These are phyloP conservation scores for Leccinum uliginosum DNA, from an alignment of 768 basidiomycete species.

Conservation along the genomic window DNA sequence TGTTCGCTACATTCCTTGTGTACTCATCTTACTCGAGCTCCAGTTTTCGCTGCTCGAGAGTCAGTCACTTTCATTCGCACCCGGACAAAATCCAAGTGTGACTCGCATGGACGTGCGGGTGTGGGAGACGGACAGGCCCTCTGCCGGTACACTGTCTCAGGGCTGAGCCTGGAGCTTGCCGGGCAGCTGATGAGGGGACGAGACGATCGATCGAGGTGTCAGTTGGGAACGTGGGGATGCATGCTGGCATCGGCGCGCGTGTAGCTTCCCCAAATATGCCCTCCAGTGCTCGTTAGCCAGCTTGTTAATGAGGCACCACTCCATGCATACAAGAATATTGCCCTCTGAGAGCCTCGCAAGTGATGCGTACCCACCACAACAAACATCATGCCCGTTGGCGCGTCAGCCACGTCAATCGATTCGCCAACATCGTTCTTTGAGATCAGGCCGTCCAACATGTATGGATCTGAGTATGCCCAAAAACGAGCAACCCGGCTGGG, in stretches of 20 bases:
- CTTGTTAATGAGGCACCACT: slow-evolving; percentile 25
- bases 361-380: slow-evolving; percentile 83
- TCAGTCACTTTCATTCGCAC: slow-evolving; percentile 27
- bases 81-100: slow-evolving; percentile 11
- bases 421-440: slow-evolving; percentile 75
- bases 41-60: slow-evolving; percentile 20
- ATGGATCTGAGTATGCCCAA: slow-evolving; percentile 75
- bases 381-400: slow-evolving; percentile 74
- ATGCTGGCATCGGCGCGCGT: slow-evolving; percentile 7
- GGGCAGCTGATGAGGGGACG: not conserved
- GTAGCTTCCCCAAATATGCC: slow-evolving; percentile 22
- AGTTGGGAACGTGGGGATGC: slow-evolving; percentile 10
- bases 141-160: not conserved
- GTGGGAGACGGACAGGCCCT: too few species aligned
- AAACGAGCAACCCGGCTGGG: slow-evolving; percentile 76
- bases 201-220: slow-evolving; percentile 10
- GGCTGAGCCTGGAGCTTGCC: not conserved
- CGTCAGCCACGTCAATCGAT: slow-evolving; percentile 82
- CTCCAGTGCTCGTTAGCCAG: slow-evolving; percentile 26
- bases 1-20: slow-evolving; percentile 13
- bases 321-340: slow-evolving; percentile 65
- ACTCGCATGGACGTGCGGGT: too few species aligned
- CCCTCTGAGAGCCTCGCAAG: slow-evolving; percentile 72
- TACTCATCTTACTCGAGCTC: slow-evolving; percentile 29
- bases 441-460: slow-evolving; percentile 87